Evolutionary conservation across 2,329 filamentous ascomycete species (phyloP), one percentile per base, ranked within the genome.

Genomic region (Plectosphaerella cucumerina): DNA sequence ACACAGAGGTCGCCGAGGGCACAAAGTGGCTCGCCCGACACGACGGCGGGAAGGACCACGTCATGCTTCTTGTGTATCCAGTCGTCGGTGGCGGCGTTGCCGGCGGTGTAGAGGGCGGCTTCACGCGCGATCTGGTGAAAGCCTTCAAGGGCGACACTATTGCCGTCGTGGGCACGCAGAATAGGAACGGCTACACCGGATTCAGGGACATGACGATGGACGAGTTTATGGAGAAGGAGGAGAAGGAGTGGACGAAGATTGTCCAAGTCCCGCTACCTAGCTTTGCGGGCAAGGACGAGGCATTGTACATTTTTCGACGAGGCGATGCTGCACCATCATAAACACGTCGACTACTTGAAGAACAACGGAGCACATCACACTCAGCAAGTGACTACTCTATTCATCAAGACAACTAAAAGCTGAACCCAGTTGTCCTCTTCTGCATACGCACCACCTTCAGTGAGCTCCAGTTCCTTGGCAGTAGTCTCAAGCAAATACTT

Each of bases 271-370:
- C 86, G 4, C 64, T 91, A 61, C 86, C 86, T 20, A 89, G 85
- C 64, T 90, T 90, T 67, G 82, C 86, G 3, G 87, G 84, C 23
- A 90, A 90, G 65, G 87, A 91, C 59, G 87, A 91, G 68, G 87
- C 83, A 0, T 61, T 90, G 50, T 90, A 84, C 66, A 76, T 89
- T 18, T 90, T 86, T 57, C 74, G 79, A 59, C 64, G 75, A 49
- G 73, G 74, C 15, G 60, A 69, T n/a, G 65, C 69, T 53, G 71
- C 65, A 18, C 64, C 65, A 11, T 18, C 39, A 42, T 20, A 11
- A 18, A 42, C 35, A 39, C 15, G 8, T 39, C 35, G n/a, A 39
- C 17, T n/a, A n/a, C n/a, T n/a, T n/a, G n/a, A n/a, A n/a, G n/a
- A n/a, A 21, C n/a, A 6, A 20, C n/a, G 5, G n/a, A n/a, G 4